Evolutionary conservation across 73 alveolate species (phyloP).

Genomic region (Paramecium octaurelia): DNA sequence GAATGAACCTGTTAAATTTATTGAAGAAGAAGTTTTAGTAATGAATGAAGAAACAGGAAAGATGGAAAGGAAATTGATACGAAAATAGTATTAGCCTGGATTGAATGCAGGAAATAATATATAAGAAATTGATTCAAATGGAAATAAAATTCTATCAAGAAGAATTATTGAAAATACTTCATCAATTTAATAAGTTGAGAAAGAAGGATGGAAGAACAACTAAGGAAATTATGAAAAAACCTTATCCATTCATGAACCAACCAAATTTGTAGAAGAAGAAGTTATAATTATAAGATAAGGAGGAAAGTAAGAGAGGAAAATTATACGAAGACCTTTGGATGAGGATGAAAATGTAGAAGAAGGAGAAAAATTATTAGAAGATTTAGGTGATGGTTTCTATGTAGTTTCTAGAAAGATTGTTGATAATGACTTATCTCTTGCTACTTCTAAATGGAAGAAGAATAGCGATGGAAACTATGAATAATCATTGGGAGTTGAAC

Average conservation of each 20-base stretch:
- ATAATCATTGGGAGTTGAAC: neutral
- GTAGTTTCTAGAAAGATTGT: neutral
- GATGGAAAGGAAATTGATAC: neutral
- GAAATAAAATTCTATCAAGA: neutral
- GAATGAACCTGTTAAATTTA: neutral
- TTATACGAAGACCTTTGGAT: neutral
- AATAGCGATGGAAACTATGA: neutral
- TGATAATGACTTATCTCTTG: neutral
- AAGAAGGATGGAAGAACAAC: neutral
- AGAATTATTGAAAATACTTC: neutral
- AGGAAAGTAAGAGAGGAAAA: neutral
- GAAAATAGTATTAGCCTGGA: neutral
- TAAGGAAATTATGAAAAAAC: neutral
- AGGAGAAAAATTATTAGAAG: neutral
- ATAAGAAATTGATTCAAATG: neutral
- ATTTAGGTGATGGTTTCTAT: neutral
- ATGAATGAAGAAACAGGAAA: neutral
- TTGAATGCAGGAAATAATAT: neutral
- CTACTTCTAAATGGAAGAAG: neutral
- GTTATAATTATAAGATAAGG: neutral
- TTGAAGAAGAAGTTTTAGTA: neutral
- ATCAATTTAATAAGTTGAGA: neutral
- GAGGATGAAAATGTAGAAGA: neutral
- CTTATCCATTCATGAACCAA: neutral
- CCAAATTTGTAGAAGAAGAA: neutral